phyloP scores from a whole-genome alignment of 2,329 filamentous ascomycete species.

The Dactylellina cionopaga region DNA sequence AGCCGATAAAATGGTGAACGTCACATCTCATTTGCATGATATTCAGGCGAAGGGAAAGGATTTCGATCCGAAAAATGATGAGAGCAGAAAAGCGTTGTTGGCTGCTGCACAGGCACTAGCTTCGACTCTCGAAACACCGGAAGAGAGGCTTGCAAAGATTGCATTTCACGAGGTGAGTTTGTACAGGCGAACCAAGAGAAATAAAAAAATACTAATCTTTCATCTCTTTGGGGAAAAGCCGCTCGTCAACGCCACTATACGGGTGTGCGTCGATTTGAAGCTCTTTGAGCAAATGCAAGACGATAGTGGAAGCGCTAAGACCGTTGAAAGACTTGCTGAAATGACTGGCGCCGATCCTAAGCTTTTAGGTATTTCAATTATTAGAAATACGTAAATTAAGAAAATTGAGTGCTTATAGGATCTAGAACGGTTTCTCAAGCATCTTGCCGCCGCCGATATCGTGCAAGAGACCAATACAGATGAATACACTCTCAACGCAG shows the following conservation, averaged over 20 bases:
- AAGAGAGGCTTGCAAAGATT: neutral
- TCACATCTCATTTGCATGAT: neutral
- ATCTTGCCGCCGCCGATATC: neutral
- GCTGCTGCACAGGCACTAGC: neutral
- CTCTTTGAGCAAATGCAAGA: neutral
- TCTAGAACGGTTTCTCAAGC: neutral
- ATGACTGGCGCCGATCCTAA: neutral
- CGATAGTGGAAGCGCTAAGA: neutral
- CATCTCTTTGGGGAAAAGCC: neutral
- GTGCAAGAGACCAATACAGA: neutral
- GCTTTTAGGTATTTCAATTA: neutral
- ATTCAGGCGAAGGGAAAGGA: neutral
- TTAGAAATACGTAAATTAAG: neutral
- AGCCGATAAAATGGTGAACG: neutral
- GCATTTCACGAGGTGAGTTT: neutral
- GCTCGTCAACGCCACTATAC: neutral
- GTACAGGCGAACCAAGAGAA: neutral
- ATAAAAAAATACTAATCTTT: neutral
- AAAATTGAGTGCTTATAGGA: neutral
- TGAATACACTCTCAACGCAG: neutral
- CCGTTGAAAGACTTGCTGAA: neutral
- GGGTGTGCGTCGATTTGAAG: conserved; percentile 1
- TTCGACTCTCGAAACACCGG: neutral
- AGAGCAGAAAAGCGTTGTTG: neutral
- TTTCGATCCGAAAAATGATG: neutral